Base-by-base conservation (phyloP, 257 asterid species). In the Galeopsis tetrahit region DNA sequence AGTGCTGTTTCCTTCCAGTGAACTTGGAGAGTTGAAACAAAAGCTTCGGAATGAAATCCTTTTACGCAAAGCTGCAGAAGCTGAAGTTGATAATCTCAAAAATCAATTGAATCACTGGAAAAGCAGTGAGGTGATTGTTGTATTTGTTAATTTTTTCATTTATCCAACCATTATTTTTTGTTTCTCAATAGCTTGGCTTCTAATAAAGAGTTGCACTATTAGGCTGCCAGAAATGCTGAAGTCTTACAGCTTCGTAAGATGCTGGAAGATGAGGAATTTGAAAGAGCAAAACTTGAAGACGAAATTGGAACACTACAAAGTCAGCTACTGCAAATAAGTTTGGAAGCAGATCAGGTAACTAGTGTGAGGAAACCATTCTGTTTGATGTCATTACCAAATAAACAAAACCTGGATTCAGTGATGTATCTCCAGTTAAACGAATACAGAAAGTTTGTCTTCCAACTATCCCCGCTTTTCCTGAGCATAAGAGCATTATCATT, bases 331-430 rank as follows among this genome's bases (percentile, higher is more conserved):
- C 90, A 90, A 70, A 64, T 92, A 78, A 88, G 97, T 78, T 87
- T 79, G 21, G 90, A 92, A 82, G 98, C 95, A 77, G 96, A 90
- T 57, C 89, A 85, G 94, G 97, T 92, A 82, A 77, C 73, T 61
- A 60, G 44, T 31, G 66, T 56, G 39, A 60, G 32, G 32, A 53
- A 17, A 59, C 32, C 38, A 49, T 38, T 34, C 28, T 52, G 42
- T 69, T 70, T 43, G 36, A 14, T 42, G 6, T 57, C 10, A 4
- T 49, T 51, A 36, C 42, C 10, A 56, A 51, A 64, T 56, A 64
- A 56, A 57, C 39, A 1, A 10, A 56, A 61, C 38, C 43, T 40
- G 44, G 60, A 14, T 14, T 15, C 11, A 36, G 55, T 28, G 43
- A 10, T 74, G 10, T 43, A 21, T 10, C 31, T 52, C 72, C 39